A percentile compares a stretch with the other conserved stretches of the same genome.
Evolutionary conservation across 2,329 filamentous ascomycete genomes (phyloP).

Genomic region (Pestalotiopsis sp.): DNA sequence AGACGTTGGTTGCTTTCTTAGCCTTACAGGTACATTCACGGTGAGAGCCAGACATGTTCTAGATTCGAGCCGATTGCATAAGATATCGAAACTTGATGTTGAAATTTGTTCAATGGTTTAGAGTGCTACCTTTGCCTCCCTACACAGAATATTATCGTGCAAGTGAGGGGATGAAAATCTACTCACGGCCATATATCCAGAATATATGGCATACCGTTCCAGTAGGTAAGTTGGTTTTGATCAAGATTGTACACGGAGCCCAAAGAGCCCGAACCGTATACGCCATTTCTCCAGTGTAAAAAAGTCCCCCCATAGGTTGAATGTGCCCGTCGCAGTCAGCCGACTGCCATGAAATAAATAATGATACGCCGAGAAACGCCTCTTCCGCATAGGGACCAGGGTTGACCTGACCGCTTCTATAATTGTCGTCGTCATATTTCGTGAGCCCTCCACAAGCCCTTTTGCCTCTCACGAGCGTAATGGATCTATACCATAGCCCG

Average conservation of each 20-base stretch:
- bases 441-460: background rate
- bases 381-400: background rate
- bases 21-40: background rate
- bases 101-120: background rate
- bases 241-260: background rate
- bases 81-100: background rate
- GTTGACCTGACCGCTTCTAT: background rate
- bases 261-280: background rate
- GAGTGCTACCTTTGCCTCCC: background rate
- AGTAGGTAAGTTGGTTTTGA: background rate
- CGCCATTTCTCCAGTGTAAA: background rate
- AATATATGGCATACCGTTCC: background rate
- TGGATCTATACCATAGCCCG: constrained; percentile 48
- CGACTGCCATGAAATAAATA: background rate
- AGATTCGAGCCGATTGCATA: background rate
- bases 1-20: no score
- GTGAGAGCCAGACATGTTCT: background rate
- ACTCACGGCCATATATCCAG: background rate
- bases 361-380: background rate
- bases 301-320: background rate
- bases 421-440: background rate
- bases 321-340: background rate
- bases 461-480: constrained; percentile 26
- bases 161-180: background rate
- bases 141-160: background rate